phyloP scores from a whole-genome alignment of 1,284 basidiomycete genomes.

The Heterobasidion irregulare region DNA sequence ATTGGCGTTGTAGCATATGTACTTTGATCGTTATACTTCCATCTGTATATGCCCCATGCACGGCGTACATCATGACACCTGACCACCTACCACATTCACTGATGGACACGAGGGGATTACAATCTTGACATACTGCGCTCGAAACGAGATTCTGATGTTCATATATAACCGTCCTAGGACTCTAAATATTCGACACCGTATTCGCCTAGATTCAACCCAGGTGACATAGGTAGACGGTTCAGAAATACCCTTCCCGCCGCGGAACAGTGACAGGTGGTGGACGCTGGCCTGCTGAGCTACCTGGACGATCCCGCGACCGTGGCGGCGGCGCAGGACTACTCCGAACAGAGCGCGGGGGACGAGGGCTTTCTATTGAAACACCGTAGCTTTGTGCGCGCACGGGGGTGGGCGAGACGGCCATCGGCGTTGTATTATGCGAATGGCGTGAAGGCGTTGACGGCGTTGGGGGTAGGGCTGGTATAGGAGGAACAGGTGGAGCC shows the following conservation, averaged over 20 bases:
- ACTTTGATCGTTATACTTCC: too few species aligned
- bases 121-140: too few species aligned
- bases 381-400: conserved; percentile 2
- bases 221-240: not conserved
- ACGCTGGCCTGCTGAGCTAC: conserved; percentile 37
- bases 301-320: conserved; percentile 56
- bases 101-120: too few species aligned
- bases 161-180: too few species aligned
- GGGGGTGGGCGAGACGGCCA: conserved; percentile 12
- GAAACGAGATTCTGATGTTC: too few species aligned
- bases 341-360: conserved; percentile 26
- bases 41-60: too few species aligned
- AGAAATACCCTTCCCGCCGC: conserved; percentile 18
- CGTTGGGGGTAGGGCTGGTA: conserved; percentile 4
- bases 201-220: too few species aligned
- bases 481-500: conserved; percentile 2
- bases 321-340: conserved; percentile 37
- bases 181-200: too few species aligned
- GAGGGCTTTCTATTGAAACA: conserved; percentile 11
- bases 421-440: not conserved
- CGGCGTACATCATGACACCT: too few species aligned
- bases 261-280: conserved; percentile 26
- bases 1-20: too few species aligned
- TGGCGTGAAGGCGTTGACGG: conserved; percentile 6
- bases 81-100: too few species aligned